Evolutionary conservation across 208 protist genomes (phyloP).

Genomic region (Acanthamoeba pearcei): DNA sequence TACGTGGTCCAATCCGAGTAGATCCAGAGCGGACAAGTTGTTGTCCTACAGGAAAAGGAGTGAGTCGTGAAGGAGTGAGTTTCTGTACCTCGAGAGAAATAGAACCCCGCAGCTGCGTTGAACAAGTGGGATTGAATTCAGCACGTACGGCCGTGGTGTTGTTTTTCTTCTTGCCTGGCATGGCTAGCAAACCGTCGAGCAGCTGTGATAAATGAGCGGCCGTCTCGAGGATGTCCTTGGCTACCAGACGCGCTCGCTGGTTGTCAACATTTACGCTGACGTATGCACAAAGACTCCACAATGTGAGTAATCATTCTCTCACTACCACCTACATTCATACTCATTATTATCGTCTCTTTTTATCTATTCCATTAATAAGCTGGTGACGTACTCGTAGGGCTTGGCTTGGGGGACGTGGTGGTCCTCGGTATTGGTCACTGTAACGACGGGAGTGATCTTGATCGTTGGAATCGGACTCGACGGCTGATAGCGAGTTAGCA

Average conservation of each 20-base stretch:
- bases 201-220: not conserved
- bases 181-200: not conserved
- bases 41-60: not conserved
- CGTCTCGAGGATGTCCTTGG: conserved; percentile 68
- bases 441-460: not conserved
- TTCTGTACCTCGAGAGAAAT: too few relatives aligned
- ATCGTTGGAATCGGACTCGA: not conserved
- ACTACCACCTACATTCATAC: too few relatives aligned
- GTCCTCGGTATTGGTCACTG: not conserved
- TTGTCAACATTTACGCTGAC: not conserved
- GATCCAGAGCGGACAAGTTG: not conserved
- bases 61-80: too few relatives aligned
- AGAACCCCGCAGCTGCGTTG: too few relatives aligned
- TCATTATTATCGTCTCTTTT: too few relatives aligned
- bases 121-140: too few relatives aligned
- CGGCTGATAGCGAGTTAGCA: not conserved
- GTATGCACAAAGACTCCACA: not conserved
- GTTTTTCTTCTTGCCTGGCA: conserved; percentile 27
- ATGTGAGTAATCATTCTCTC: too few relatives aligned
- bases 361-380: not conserved
- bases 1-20: not conserved
- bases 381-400: not conserved
- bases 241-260: conserved; percentile 58
- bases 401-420: not conserved
- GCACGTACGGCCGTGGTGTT: not conserved